phyloP scores from a whole-genome alignment of 202 grass and related monocot species.

The Schoenoplectus tabernaemontani region DNA sequence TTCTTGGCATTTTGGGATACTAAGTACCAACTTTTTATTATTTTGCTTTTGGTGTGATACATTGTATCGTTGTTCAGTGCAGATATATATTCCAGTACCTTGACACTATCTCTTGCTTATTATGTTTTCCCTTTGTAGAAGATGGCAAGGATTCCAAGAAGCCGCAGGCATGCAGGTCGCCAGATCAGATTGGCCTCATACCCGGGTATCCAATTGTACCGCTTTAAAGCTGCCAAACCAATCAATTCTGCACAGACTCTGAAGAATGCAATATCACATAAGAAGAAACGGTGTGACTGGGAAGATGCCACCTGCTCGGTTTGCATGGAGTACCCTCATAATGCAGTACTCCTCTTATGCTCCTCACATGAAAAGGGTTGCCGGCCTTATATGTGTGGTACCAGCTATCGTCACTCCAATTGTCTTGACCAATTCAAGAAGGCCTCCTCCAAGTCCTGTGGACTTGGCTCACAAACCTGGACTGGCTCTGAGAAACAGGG shows the following conservation, averaged over 20 bases:
- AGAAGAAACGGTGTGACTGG: slow-evolving; percentile 64
- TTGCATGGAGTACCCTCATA: slow-evolving; percentile 93
- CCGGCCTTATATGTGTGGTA: slow-evolving; percentile 92
- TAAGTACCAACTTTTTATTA: background rate
- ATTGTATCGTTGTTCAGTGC: background rate
- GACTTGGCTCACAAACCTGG: slow-evolving; percentile 24
- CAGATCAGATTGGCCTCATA: slow-evolving; percentile 59
- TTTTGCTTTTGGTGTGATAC: background rate
- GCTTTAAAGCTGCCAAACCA: slow-evolving; percentile 52
- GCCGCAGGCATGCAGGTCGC: slow-evolving; percentile 58
- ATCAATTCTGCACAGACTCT: slow-evolving; percentile 42
- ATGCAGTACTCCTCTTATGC: slow-evolving; percentile 87
- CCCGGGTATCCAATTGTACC: slow-evolving; percentile 57
- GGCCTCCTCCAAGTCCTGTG: slow-evolving; percentile 55
- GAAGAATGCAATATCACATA: slow-evolving; percentile 30
- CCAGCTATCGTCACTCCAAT: slow-evolving; percentile 80
- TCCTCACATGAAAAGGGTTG: slow-evolving; percentile 95
- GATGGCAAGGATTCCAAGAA: slow-evolving; percentile 77
- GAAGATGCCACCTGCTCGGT: slow-evolving; percentile 94
- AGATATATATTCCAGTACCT: background rate
- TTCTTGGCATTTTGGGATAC: background rate
- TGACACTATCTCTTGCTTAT: background rate
- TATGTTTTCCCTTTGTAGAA: slow-evolving; percentile 29
- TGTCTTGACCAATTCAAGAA: slow-evolving; percentile 97
- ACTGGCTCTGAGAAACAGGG: slow-evolving; percentile 42